phyloP scores from a whole-genome alignment of 129 eudicot species.

The Sambucus nigra region DNA sequence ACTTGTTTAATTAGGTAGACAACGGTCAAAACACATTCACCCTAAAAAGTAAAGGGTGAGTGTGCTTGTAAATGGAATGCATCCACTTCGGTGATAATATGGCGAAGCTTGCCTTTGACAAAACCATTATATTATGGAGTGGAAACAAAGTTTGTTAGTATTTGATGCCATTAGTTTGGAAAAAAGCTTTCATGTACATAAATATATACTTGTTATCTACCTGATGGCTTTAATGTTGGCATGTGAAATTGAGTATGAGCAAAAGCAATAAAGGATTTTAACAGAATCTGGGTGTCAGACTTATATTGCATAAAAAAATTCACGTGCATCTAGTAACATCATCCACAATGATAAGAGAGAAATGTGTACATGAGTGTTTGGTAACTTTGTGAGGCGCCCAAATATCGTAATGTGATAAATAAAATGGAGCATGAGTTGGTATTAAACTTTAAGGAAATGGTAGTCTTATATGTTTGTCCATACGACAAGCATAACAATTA shows the following conservation, averaged over 20 bases:
- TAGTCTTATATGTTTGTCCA: background rate
- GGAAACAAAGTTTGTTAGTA: background rate
- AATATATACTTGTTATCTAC: background rate
- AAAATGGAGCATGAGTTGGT: background rate
- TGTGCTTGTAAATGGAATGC: too few species aligned
- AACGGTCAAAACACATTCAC: too few species aligned
- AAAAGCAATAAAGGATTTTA: background rate
- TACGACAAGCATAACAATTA: background rate
- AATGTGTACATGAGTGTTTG: background rate
- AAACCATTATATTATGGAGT: background rate
- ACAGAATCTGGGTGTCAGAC: background rate
- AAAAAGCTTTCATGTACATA: background rate
- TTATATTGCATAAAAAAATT: background rate
- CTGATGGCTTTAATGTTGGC: background rate
- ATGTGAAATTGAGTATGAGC: background rate
- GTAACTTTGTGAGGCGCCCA: background rate
- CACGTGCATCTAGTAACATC: background rate
- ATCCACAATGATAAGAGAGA: background rate
- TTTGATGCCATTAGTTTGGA: background rate
- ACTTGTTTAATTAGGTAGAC: too few species aligned
- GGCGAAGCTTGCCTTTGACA: background rate
- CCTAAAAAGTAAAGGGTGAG: too few species aligned
- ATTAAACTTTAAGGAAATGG: background rate
- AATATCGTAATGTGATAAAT: background rate
- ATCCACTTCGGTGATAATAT: background rate